Conservation (phyloP, 495 filamentous ascomycete genomes). For the Ramalina intermedia region DNA sequence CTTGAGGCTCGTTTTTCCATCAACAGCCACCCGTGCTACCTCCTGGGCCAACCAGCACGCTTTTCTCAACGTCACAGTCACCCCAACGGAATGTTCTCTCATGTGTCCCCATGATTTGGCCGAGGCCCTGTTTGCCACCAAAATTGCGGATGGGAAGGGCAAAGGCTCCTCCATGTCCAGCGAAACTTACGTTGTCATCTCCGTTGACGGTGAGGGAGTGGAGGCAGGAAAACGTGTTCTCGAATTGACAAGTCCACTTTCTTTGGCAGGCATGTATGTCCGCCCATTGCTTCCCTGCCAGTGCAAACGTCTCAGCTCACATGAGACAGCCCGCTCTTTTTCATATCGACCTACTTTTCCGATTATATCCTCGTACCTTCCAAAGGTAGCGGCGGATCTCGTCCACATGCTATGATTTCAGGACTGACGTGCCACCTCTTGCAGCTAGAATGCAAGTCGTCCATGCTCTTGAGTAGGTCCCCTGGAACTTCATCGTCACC, state of each 20-base stretch:
- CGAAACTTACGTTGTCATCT: conserved; percentile 77
- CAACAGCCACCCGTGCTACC: conserved; percentile 7
- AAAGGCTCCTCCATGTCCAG: conserved; percentile 43
- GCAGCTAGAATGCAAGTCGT: conserved; percentile 40
- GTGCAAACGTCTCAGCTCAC: conserved; percentile 1
- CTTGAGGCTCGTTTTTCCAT: conserved; percentile 64
- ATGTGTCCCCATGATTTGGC: conserved; percentile 68
- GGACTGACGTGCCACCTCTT: background rate
- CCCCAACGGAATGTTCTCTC: conserved; percentile 83
- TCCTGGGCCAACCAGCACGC: conserved; percentile 41
- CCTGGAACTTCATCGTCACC: no score
- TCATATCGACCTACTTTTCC: conserved; percentile 95
- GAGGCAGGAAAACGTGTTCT: conserved; percentile 90
- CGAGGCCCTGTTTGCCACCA: conserved; percentile 56
- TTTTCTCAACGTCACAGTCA: conserved; percentile 89
- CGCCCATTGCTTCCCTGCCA: background rate
- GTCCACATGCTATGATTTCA: background rate
- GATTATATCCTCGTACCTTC: conserved; percentile 90
- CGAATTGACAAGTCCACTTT: conserved; percentile 80
- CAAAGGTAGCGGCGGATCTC: conserved; percentile 37
- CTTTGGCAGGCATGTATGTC: conserved; percentile 74
- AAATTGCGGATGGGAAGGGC: conserved; percentile 24
- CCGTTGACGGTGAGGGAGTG: conserved; percentile 73
- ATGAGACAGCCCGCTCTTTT: conserved; percentile 65
- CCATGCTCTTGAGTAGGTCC: conserved; percentile 43